Percentiles rank a stretch among this genome's conserved stretches.
Evolutionary conservation across 192 early-diverging fungal species (phyloP).

Genomic region (Coemansia umbellata): DNA sequence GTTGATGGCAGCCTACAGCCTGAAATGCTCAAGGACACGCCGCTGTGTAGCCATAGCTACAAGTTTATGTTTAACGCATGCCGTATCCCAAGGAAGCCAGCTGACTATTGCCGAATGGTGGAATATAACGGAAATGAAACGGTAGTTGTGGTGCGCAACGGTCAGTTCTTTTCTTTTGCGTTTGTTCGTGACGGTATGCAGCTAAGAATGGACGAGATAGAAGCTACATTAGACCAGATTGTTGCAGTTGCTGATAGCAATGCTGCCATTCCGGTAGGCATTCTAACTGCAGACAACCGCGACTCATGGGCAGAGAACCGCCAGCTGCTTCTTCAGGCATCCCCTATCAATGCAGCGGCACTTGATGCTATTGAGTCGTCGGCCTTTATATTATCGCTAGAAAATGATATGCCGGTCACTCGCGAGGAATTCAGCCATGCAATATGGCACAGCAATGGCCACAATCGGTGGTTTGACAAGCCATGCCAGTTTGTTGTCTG

Average conservation of each 20-base stretch:
- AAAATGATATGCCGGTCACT: constrained; percentile 81
- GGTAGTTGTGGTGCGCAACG: constrained; percentile 80
- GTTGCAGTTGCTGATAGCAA: constrained; percentile 60
- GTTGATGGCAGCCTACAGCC: constrained; percentile 73
- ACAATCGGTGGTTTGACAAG: constrained; percentile 98
- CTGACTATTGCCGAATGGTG: constrained; percentile 70
- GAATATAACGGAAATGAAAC: constrained; percentile 73
- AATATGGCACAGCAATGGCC: constrained; percentile 93
- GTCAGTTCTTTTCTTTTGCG: constrained; percentile 81
- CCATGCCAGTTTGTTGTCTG: constrained; percentile 92
- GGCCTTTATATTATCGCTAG: constrained; percentile 89
- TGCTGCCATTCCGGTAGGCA: constrained; percentile 74
- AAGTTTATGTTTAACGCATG: constrained; percentile 97
- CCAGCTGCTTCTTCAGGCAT: constrained; percentile 56
- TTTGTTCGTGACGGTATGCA: constrained; percentile 53
- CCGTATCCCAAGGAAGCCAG: constrained; percentile 83
- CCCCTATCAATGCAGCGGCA: constrained; percentile 63
- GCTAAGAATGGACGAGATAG: constrained; percentile 75
- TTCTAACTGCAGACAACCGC: constrained; percentile 85
- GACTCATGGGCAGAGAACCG: constrained; percentile 88
- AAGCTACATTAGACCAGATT: constrained; percentile 65
- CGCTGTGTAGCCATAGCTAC: constrained; percentile 88
- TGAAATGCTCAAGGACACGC: constrained; percentile 67
- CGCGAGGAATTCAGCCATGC: constrained; percentile 83
- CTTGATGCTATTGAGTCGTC: constrained; percentile 86